Conservation (phyloP, 192 early-diverging fungal species). For the Globomyces pollinis-pini region DNA sequence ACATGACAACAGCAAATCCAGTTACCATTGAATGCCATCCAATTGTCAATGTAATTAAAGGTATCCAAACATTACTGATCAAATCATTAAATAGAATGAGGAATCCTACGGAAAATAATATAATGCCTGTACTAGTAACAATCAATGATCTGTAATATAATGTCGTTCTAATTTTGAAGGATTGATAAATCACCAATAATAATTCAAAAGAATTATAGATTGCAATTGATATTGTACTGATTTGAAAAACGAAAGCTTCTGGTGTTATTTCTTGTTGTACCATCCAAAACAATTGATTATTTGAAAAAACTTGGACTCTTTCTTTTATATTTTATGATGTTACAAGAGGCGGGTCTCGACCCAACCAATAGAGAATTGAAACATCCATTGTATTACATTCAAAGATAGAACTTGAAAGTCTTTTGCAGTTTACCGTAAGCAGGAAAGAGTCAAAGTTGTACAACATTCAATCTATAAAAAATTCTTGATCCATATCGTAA, state of each 20-base stretch:
- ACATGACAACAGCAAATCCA: constrained; percentile 20
- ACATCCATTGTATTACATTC: too few species aligned
- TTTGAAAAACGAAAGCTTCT: constrained; percentile 16
- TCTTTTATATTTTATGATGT: too few species aligned
- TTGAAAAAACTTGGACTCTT: too few species aligned
- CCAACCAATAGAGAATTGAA: too few species aligned
- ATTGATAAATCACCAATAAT: constrained; percentile 11
- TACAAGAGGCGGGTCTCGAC: too few species aligned
- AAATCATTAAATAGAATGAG: constrained; percentile 14
- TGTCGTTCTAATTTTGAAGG: constrained; percentile 15
- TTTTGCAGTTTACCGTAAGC: too few species aligned
- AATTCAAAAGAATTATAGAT: constrained; percentile 29
- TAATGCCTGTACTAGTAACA: constrained; percentile 9
- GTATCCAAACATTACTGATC: not conserved
- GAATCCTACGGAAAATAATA: constrained; percentile 23
- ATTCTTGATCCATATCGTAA: too few species aligned
- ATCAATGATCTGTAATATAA: constrained; percentile 18
- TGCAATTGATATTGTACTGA: constrained; percentile 11
- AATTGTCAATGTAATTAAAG: constrained; percentile 14
- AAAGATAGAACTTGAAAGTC: too few species aligned
- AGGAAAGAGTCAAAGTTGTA: too few species aligned
- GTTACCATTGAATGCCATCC: constrained; percentile 23
- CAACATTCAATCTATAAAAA: too few species aligned
- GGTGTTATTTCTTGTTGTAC: too few species aligned
- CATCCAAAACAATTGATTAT: too few species aligned